Percentiles rank a stretch among this genome's conserved stretches.
These are phyloP conservation scores for Chondrostereum purpureum DNA, from an alignment of 1,284 basidiomycete species.

Conservation along the genomic window DNA sequence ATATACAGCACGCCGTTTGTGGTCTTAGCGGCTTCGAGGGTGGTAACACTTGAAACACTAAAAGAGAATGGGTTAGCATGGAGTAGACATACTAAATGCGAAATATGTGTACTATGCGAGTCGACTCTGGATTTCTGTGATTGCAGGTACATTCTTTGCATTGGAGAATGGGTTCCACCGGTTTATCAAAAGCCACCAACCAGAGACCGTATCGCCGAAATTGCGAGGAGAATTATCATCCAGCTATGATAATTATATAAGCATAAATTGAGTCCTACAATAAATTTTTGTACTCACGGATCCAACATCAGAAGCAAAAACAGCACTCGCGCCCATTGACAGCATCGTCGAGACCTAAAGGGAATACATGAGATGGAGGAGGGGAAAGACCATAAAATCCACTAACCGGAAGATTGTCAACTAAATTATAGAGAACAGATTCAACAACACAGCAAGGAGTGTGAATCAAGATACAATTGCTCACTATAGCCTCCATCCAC, in stretches of 20 bases:
- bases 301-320: slow-evolving; percentile 96
- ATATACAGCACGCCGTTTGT: slow-evolving; percentile 88
- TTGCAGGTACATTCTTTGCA: slow-evolving; percentile 77
- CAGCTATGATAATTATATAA: slow-evolving; percentile 37
- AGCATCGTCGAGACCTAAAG: slow-evolving; percentile 83
- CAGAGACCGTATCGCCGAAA: slow-evolving; percentile 94
- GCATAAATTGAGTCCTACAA: background rate
- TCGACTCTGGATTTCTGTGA: slow-evolving; percentile 94
- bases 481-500: slow-evolving; percentile 91
- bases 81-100: slow-evolving; percentile 1
- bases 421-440: slow-evolving; percentile 29
- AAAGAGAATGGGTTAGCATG: slow-evolving; percentile 8
- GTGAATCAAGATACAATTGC: slow-evolving; percentile 20
- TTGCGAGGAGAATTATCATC: slow-evolving; percentile 94
- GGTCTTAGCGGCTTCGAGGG: slow-evolving; percentile 89
- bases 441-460: too few relatives aligned
- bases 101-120: slow-evolving; percentile 77
- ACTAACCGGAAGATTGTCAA: slow-evolving; percentile 85
- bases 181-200: slow-evolving; percentile 94
- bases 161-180: slow-evolving; percentile 89
- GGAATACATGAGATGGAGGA: background rate
- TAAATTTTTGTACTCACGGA: slow-evolving; percentile 49
- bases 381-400: background rate
- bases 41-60: slow-evolving; percentile 93
- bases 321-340: slow-evolving; percentile 82